Evolutionary conservation across 257 asterid genomes (phyloP).

Genomic region (Linderniella brevidens): DNA sequence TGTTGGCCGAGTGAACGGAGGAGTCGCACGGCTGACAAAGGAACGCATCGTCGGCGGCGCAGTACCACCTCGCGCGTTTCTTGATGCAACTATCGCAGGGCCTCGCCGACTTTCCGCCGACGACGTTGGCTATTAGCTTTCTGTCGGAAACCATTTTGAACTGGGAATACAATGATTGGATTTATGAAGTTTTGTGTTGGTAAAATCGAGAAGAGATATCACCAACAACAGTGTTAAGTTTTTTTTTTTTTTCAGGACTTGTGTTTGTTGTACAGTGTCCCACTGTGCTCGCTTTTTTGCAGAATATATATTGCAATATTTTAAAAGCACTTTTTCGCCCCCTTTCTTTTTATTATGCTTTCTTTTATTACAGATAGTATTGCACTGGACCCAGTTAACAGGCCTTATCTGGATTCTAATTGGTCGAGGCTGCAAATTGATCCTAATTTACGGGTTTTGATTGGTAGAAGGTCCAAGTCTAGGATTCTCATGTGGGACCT

Average conservation of each 20-base stretch:
- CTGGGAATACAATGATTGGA: background rate
- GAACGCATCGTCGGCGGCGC: slow-evolving; percentile 87
- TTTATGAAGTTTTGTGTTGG: background rate
- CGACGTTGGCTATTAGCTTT: slow-evolving; percentile 35
- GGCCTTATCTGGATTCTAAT: slow-evolving; percentile 27
- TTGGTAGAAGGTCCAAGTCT: slow-evolving; percentile 32
- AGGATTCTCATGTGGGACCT: slow-evolving; percentile 30
- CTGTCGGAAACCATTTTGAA: slow-evolving; percentile 32
- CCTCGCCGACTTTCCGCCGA: slow-evolving; percentile 49
- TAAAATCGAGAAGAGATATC: slow-evolving; percentile 4
- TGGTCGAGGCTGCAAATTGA: slow-evolving; percentile 26
- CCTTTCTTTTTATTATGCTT: no score
- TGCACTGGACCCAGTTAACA: slow-evolving; percentile 13
- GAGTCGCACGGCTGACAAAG: slow-evolving; percentile 62
- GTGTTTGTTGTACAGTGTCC: no score
- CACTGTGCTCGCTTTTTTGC: no score
- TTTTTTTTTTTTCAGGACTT: background rate
- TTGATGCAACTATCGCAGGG: slow-evolving; percentile 64
- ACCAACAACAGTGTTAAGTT: slow-evolving; percentile 14
- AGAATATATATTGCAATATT: no score
- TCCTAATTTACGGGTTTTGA: slow-evolving; percentile 21
- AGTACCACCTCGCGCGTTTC: slow-evolving; percentile 66
- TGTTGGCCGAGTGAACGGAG: slow-evolving; percentile 71
- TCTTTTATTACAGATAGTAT: slow-evolving; percentile 6
- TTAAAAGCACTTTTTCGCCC: no score